Conservation (phyloP, 2,329 filamentous ascomycete genomes). For the Dothistroma septosporum region DNA sequence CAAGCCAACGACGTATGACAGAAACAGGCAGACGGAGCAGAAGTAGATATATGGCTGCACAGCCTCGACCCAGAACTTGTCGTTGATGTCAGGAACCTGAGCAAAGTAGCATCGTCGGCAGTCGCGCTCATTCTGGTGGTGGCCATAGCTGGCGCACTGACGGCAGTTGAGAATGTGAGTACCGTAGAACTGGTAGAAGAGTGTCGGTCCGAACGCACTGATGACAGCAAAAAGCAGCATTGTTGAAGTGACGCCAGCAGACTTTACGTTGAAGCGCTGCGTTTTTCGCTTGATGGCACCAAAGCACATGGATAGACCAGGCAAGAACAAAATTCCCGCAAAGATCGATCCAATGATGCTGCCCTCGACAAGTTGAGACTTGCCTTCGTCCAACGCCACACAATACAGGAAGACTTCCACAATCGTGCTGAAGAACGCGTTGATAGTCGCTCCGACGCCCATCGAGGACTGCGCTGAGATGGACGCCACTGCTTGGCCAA, state of each 20-base stretch:
- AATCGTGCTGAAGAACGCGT: conserved; percentile 95
- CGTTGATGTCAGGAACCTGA: conserved; percentile 75
- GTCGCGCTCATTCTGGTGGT: conserved; percentile 55
- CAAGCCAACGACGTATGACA: conserved; percentile 88
- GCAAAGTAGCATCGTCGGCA: conserved; percentile 93
- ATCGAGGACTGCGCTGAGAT: conserved; percentile 98
- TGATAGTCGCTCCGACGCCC: conserved; percentile 94
- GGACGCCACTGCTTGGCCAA: conserved; percentile 94
- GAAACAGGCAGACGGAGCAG: conserved; percentile 76
- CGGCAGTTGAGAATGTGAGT: conserved; percentile 91
- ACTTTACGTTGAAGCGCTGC: conserved; percentile 94
- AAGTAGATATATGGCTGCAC: conserved; percentile 93
- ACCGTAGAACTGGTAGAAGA: conserved; percentile 98
- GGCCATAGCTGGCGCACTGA: conserved; percentile 49
- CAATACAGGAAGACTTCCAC: conserved; percentile 98
- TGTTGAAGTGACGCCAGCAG: conserved; percentile 92
- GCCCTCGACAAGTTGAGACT: conserved; percentile 87
- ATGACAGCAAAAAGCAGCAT: conserved; percentile 97
- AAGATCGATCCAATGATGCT: conserved; percentile 98
- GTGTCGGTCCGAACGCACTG: conserved; percentile 86
- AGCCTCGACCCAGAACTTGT: conserved; percentile 84
- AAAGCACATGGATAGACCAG: conserved; percentile 97
- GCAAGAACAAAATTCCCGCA: conserved; percentile 89
- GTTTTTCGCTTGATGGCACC: conserved; percentile 97
- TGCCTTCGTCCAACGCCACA: conserved; percentile 85